Evolutionary conservation across 2,329 filamentous ascomycete species (phyloP).

Genomic region (Clonostachys solani): DNA sequence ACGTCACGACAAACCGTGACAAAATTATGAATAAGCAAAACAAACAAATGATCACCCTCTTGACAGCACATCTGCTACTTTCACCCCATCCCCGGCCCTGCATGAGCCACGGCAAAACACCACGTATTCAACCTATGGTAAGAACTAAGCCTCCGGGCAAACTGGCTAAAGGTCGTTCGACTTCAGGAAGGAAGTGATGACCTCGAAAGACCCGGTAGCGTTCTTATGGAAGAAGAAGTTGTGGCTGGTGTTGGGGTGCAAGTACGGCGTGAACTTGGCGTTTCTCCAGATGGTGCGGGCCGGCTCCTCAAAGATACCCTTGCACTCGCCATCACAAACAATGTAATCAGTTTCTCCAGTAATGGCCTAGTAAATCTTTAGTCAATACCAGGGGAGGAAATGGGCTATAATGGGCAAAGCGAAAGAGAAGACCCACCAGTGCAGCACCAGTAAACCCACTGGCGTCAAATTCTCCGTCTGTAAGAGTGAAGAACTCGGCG

Average conservation of each 20-base stretch:
- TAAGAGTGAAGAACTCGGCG: conserved; percentile 8
- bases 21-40: no score
- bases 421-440: conserved; percentile 2
- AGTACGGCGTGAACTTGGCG: conserved; percentile 7
- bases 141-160: no score
- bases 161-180: no score
- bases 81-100: no score
- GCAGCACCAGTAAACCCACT: conserved; percentile 8
- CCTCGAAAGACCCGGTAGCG: conserved; percentile 4
- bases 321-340: conserved; percentile 16
- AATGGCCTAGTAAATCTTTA: conserved; percentile 2
- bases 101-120: no score
- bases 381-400: background rate
- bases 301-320: conserved; percentile 15
- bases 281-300: conserved; percentile 10
- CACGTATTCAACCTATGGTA: no score
- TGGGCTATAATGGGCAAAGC: background rate
- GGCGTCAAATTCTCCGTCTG: conserved; percentile 9
- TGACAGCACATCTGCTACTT: no score
- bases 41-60: no score
- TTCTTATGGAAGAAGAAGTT: conserved; percentile 11
- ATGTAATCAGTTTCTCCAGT: conserved; percentile 11
- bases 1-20: no score
- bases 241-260: conserved; percentile 10
- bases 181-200: background rate